Evolutionary conservation across 148 eudicot species (phyloP).

Genomic region (Salicornia ramosissima): DNA sequence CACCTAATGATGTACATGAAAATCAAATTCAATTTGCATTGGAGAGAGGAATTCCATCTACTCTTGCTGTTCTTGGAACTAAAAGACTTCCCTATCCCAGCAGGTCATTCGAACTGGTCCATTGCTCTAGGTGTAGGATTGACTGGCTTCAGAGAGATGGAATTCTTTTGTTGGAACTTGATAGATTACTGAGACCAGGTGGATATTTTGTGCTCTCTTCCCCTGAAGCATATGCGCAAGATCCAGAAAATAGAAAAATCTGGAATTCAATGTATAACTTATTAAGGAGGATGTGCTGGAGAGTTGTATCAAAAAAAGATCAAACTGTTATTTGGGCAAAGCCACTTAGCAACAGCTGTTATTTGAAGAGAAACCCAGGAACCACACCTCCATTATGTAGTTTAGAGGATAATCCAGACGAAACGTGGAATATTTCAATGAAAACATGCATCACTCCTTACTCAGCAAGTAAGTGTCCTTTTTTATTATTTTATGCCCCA

Average conservation of each 20-base stretch:
- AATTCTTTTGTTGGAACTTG: constrained; percentile 40
- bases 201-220: constrained; percentile 49
- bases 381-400: constrained; percentile 38
- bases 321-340: constrained; percentile 46
- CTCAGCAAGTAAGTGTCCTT: constrained; percentile 38
- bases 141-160: constrained; percentile 48
- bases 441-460: constrained; percentile 44
- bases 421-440: constrained; percentile 35
- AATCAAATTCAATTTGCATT: constrained; percentile 48
- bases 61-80: constrained; percentile 43
- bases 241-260: constrained; percentile 39
- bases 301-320: constrained; percentile 38
- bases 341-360: constrained; percentile 43
- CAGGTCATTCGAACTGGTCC: constrained; percentile 46
- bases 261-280: constrained; percentile 43
- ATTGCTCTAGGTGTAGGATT: constrained; percentile 48
- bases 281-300: constrained; percentile 46
- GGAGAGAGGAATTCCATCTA: constrained; percentile 48
- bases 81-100: constrained; percentile 48
- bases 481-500: background rate
- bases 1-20: constrained; percentile 49
- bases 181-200: constrained; percentile 45
- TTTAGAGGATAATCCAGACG: constrained; percentile 39
- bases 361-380: constrained; percentile 33
- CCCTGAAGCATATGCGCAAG: constrained; percentile 48